Evolutionary conservation across 331 rosid genomes (phyloP).

Genomic region (Rhamnella rubrinervis): DNA sequence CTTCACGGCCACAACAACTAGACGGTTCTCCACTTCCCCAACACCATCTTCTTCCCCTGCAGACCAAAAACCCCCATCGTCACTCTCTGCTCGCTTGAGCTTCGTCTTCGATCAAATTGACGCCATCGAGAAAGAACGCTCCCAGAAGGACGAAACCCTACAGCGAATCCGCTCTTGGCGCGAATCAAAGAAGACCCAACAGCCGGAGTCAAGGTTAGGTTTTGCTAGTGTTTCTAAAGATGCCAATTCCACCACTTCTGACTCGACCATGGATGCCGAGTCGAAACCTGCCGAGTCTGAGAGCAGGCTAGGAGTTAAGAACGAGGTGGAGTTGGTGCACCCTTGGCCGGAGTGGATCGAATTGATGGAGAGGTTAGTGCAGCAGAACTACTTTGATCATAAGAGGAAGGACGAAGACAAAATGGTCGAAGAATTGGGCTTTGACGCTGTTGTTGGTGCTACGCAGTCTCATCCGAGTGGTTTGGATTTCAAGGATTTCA

Average conservation of each 20-base stretch:
- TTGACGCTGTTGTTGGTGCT: slow-evolving; percentile 30
- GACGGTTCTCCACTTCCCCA: slow-evolving; percentile 53
- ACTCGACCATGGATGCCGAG: background rate
- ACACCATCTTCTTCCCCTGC: slow-evolving; percentile 32
- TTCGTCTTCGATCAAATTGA: slow-evolving; percentile 94
- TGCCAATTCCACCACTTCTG: slow-evolving; percentile 6
- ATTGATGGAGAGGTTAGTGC: slow-evolving; percentile 83
- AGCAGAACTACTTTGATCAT: slow-evolving; percentile 89
- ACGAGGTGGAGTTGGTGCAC: slow-evolving; percentile 70
- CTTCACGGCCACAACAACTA: slow-evolving; percentile 15
- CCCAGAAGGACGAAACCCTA: slow-evolving; percentile 78
- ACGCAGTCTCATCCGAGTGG: slow-evolving; percentile 27
- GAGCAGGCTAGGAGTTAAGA: slow-evolving; percentile 14
- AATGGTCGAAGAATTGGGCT: slow-evolving; percentile 63
- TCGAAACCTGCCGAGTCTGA: slow-evolving; percentile 3
- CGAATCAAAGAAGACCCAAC: slow-evolving; percentile 48
- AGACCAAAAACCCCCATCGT: slow-evolving; percentile 57
- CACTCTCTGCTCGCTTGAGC: slow-evolving; percentile 83
- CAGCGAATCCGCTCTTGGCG: slow-evolving; percentile 92
- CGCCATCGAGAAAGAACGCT: slow-evolving; percentile 77
- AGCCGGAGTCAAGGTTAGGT: slow-evolving; percentile 18
- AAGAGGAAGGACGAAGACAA: slow-evolving; percentile 75
- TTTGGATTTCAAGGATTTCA: slow-evolving; percentile 67
- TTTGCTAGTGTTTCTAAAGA: background rate
- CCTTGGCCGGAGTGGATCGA: slow-evolving; percentile 99